These are phyloP conservation scores for Capsicum chinense DNA, from an alignment of 257 asterid genomes.

Conservation along the genomic window DNA sequence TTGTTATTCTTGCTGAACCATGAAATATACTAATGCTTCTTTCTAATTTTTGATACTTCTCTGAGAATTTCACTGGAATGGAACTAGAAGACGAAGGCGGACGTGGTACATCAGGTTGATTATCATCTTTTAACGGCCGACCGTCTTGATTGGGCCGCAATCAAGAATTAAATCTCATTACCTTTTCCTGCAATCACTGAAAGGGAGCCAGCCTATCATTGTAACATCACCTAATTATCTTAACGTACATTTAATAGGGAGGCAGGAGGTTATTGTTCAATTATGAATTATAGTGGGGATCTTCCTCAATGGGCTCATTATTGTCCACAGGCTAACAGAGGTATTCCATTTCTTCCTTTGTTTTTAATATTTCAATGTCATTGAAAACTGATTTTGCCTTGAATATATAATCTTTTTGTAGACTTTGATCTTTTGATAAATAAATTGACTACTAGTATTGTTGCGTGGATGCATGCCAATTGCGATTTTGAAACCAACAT, in stretches of 20 bases:
- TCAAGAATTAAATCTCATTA: slow-evolving; percentile 87
- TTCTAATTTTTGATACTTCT: slow-evolving; percentile 39
- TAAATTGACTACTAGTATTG: neutral
- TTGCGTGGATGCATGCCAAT: slow-evolving; percentile 14
- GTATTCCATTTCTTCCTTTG: slow-evolving; percentile 41
- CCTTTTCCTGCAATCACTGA: slow-evolving; percentile 84
- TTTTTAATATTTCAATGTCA: neutral
- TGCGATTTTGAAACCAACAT: neutral
- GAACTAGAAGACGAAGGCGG: slow-evolving; percentile 99
- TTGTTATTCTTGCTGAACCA: no score
- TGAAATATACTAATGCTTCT: no score
- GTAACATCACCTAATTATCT: slow-evolving; percentile 86
- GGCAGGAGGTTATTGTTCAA: slow-evolving; percentile 97
- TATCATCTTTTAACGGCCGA: slow-evolving; percentile 57
- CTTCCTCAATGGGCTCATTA: slow-evolving; percentile 97
- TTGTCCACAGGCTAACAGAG: slow-evolving; percentile 88
- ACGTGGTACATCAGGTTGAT: slow-evolving; percentile 91
- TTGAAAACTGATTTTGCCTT: neutral
- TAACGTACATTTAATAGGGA: slow-evolving; percentile 94
- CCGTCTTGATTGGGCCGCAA: slow-evolving; percentile 89
- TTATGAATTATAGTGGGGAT: slow-evolving; percentile 85
- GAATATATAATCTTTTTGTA: neutral
- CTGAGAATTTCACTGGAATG: slow-evolving; percentile 88
- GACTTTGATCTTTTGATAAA: neutral
- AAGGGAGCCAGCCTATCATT: slow-evolving; percentile 78